These are phyloP conservation scores for Aspergillus olivimuriae DNA, from an alignment of 495 filamentous ascomycete genomes.

Conservation along the genomic window DNA sequence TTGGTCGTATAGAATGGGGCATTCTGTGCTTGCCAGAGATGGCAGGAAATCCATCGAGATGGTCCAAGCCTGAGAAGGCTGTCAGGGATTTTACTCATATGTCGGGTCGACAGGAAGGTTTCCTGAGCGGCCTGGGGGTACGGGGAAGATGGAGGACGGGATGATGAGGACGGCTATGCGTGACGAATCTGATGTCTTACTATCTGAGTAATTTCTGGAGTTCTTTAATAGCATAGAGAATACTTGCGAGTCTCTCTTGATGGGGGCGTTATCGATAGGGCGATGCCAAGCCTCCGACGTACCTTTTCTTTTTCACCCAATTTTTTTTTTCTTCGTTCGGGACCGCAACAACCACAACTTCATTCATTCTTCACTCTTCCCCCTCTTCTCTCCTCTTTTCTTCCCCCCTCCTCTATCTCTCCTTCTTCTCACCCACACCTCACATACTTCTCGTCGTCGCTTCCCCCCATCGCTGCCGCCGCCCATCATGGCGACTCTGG, in stretches of 20 bases:
- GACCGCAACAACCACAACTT: constrained; percentile 21
- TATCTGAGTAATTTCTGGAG: constrained; percentile 2
- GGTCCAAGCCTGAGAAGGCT: no score
- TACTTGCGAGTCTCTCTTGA: no score
- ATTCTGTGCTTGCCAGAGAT: no score
- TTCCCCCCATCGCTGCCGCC: constrained; percentile 15
- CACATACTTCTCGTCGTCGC: constrained; percentile 4
- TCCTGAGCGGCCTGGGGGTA: no score
- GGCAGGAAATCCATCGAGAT: no score
- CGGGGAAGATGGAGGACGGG: no score
- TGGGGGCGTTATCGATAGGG: constrained; percentile 18
- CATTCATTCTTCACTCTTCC: constrained; percentile 22
- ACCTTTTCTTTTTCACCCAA: constrained; percentile 29
- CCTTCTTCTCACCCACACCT: constrained; percentile 14
- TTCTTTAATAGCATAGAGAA: background rate
- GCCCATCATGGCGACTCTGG: constrained; percentile 60
- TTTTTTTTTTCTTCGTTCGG: constrained; percentile 21
- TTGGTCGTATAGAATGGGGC: no score
- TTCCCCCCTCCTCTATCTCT: constrained; percentile 22
- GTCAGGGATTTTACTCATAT: background rate
- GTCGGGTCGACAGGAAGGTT: no score
- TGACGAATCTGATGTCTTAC: constrained; percentile 17
- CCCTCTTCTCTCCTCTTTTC: constrained; percentile 18
- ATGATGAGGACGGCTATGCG: constrained; percentile 7
- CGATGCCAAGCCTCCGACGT: constrained; percentile 26